Conservation (phyloP, 768 basidiomycete genomes). For the Rhizopogon vesiculosus region DNA sequence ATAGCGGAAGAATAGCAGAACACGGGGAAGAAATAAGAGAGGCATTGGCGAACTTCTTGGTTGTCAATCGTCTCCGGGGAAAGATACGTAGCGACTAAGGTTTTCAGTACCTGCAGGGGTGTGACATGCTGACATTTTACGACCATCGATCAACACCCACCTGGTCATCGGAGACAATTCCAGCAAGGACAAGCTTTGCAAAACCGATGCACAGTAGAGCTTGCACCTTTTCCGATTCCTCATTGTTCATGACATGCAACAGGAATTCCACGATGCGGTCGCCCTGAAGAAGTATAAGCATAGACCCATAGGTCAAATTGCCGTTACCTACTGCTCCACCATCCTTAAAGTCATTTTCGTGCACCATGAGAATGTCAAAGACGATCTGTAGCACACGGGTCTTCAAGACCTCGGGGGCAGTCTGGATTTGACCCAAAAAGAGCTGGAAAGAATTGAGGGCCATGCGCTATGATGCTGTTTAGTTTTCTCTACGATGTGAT, state of each 20-base stretch:
- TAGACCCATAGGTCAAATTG: neutral
- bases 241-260: slow-evolving; percentile 42
- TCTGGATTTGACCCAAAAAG: slow-evolving; percentile 72
- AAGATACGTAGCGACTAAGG: slow-evolving; percentile 59
- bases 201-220: slow-evolving; percentile 75
- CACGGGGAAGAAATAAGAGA: slow-evolving; percentile 82
- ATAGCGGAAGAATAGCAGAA: slow-evolving; percentile 76
- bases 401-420: slow-evolving; percentile 60
- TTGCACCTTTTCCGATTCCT: slow-evolving; percentile 61
- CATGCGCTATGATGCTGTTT: slow-evolving; percentile 17
- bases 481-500: neutral
- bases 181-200: slow-evolving; percentile 80
- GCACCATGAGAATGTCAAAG: slow-evolving; percentile 85
- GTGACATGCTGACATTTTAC: neutral
- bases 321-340: slow-evolving; percentile 25
- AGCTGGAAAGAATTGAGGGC: slow-evolving; percentile 62
- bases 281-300: slow-evolving; percentile 24
- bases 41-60: slow-evolving; percentile 78
- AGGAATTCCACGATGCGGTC: slow-evolving; percentile 67
- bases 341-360: slow-evolving; percentile 57
- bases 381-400: slow-evolving; percentile 70
- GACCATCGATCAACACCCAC: slow-evolving; percentile 35
- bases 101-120: slow-evolving; percentile 37
- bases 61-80: slow-evolving; percentile 79
- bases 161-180: slow-evolving; percentile 66